A percentile compares a stretch with the other conserved stretches of the same genome.
Evolutionary conservation across 2,329 filamentous ascomycete genomes (phyloP).

Genomic region (Ceratocystis diversiconidia): DNA sequence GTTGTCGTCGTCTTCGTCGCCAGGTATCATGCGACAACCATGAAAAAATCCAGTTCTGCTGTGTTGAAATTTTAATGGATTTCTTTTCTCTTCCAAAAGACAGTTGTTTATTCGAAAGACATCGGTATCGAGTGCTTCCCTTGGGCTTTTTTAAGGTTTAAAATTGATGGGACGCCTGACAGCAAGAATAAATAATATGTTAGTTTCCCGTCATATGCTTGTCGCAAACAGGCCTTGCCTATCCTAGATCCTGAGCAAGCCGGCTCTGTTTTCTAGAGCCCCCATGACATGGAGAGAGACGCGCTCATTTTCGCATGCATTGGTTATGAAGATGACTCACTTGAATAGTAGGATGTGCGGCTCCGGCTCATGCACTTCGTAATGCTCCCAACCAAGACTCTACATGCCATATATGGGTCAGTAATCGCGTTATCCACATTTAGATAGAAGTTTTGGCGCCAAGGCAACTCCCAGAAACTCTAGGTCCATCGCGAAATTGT

Average conservation of each 20-base stretch:
- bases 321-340: slow-evolving; percentile 38
- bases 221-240: background rate
- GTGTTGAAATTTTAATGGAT: slow-evolving; percentile 9
- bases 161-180: slow-evolving; percentile 70
- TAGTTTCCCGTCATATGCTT: slow-evolving; percentile 1
- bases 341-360: slow-evolving; percentile 98
- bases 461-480: background rate
- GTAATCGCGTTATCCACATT: background rate
- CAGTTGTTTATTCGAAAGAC: slow-evolving; percentile 5
- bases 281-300: background rate
- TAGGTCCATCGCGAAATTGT: too few species aligned
- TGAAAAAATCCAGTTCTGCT: background rate
- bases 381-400: slow-evolving; percentile 98
- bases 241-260: background rate
- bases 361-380: slow-evolving; percentile 97
- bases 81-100: slow-evolving; percentile 7
- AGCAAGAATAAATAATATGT: slow-evolving; percentile 10
- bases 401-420: slow-evolving; percentile 28
- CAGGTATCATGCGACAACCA: background rate
- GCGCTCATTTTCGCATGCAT: background rate
- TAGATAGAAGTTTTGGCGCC: background rate
- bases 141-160: slow-evolving; percentile 18
- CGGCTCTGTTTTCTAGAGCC: background rate
- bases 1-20: background rate
- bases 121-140: background rate